These are phyloP conservation scores for Flaveria linearis DNA, from an alignment of 129 eudicot genomes.

Conservation along the genomic window DNA sequence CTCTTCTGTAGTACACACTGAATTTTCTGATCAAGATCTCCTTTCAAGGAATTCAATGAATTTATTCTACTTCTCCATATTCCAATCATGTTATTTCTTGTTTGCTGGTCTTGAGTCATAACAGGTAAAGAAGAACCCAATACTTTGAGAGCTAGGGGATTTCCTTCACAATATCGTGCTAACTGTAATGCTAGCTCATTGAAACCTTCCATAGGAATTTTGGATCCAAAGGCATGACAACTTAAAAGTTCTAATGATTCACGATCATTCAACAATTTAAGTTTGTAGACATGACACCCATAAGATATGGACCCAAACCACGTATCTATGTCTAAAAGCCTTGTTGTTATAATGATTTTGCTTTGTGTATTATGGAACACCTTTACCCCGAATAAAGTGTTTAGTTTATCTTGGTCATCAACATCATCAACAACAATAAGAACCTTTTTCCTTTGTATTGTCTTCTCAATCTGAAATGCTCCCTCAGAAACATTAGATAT, in stretches of 20 bases:
- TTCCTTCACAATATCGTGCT: slow-evolving; percentile 16
- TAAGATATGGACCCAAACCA: slow-evolving; percentile 18
- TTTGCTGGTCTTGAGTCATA: not conserved
- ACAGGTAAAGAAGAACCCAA: slow-evolving; percentile 24
- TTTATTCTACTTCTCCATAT: slow-evolving; percentile 10
- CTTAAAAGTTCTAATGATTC: slow-evolving; percentile 25
- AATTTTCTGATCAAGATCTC: slow-evolving; percentile 1
- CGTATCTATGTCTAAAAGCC: slow-evolving; percentile 6
- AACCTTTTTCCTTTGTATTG: not conserved
- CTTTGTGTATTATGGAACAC: not conserved
- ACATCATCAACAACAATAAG: slow-evolving; percentile 24
- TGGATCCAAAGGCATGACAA: slow-evolving; percentile 22
- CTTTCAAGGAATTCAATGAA: slow-evolving; percentile 15
- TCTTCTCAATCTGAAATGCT: not conserved
- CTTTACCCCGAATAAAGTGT: slow-evolving; percentile 19
- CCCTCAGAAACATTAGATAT: not conserved
- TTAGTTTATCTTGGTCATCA: slow-evolving; percentile 23
- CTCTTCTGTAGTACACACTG: slow-evolving; percentile 14
- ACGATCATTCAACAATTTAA: not conserved
- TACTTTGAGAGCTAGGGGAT: slow-evolving; percentile 27
- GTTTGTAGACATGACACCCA: not conserved
- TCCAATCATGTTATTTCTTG: not conserved
- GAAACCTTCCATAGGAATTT: slow-evolving; percentile 17
- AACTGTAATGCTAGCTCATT: not conserved
- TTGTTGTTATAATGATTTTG: slow-evolving; percentile 24